Percentiles rank a stretch among this genome's conserved stretches.
Evolutionary conservation across 1,139 yeast species (phyloP).

Genomic region (Candida mesenterica): DNA sequence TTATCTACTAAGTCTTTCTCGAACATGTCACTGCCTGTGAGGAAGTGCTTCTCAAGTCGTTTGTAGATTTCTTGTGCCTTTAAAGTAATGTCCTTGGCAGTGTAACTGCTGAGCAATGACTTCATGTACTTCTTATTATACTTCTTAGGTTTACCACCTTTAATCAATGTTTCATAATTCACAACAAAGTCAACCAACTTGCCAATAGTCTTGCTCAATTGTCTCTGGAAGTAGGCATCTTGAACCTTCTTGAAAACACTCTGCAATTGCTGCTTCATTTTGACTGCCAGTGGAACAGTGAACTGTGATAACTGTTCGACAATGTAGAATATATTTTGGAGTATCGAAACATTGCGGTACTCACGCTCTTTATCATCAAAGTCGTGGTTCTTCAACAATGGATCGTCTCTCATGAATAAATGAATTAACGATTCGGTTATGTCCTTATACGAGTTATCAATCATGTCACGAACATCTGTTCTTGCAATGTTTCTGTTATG

Average conservation of each 20-base stretch:
- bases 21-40: constrained; percentile 40
- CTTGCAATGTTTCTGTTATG: constrained; percentile 20
- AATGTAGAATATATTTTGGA: constrained; percentile 63
- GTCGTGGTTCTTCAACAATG: constrained; percentile 42
- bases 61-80: constrained; percentile 57
- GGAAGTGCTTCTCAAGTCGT: constrained; percentile 60
- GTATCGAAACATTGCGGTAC: constrained; percentile 56
- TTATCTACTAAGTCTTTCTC: constrained; percentile 47
- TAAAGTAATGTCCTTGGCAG: constrained; percentile 54
- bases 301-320: constrained; percentile 47
- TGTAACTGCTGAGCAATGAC: constrained; percentile 54
- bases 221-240: constrained; percentile 44
- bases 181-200: constrained; percentile 63
- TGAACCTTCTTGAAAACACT: constrained; percentile 49
- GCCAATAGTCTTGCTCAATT: constrained; percentile 50
- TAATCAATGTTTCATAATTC: constrained; percentile 57
- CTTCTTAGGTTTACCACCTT: constrained; percentile 57
- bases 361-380: constrained; percentile 59
- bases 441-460: constrained; percentile 42
- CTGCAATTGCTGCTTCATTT: constrained; percentile 45
- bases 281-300: constrained; percentile 26
- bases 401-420: constrained; percentile 42
- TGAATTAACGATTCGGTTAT: constrained; percentile 36
- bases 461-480: constrained; percentile 29
- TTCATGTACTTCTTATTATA: constrained; percentile 60